These are phyloP conservation scores for Neofusicoccum umdonicola DNA, from an alignment of 2,329 filamentous ascomycete genomes.

Conservation along the genomic window DNA sequence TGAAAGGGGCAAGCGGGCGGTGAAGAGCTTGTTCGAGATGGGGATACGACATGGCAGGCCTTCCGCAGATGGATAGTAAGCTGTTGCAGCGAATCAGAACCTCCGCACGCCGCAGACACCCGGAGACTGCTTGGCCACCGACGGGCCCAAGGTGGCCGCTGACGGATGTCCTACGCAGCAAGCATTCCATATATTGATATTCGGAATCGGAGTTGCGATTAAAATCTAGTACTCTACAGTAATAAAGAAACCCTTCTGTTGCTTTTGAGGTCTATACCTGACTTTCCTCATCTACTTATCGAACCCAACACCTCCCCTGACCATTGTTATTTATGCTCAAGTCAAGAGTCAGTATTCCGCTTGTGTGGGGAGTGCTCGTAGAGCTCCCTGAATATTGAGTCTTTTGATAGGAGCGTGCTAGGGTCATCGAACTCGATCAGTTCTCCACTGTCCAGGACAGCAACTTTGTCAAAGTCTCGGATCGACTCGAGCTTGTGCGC, in stretches of 20 bases:
- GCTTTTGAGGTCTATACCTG: not conserved
- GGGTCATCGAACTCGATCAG: constrained; percentile 45
- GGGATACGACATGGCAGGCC: not conserved
- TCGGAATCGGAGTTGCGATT: not conserved
- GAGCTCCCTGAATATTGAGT: not conserved
- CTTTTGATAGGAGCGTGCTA: constrained; percentile 24
- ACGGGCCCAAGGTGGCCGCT: not conserved
- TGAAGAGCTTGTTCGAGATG: not conserved
- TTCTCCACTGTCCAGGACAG: constrained; percentile 51
- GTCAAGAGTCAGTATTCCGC: not conserved
- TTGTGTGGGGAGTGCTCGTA: not conserved
- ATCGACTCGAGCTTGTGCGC: constrained; percentile 59
- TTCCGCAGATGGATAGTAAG: not conserved
- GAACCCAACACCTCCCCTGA: not conserved
- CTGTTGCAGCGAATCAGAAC: not conserved
- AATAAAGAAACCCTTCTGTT: not conserved
- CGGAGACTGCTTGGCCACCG: not conserved
- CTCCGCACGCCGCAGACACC: not conserved
- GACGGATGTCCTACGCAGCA: not conserved
- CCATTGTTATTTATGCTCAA: not conserved
- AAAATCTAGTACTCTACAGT: not conserved
- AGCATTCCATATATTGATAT: not conserved
- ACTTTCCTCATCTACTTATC: not conserved
- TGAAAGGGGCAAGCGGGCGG: not conserved
- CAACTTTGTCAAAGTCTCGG: constrained; percentile 52